These are phyloP conservation scores for Ceratobasidium papillatum DNA, from an alignment of 1,284 basidiomycete species.

Conservation along the genomic window DNA sequence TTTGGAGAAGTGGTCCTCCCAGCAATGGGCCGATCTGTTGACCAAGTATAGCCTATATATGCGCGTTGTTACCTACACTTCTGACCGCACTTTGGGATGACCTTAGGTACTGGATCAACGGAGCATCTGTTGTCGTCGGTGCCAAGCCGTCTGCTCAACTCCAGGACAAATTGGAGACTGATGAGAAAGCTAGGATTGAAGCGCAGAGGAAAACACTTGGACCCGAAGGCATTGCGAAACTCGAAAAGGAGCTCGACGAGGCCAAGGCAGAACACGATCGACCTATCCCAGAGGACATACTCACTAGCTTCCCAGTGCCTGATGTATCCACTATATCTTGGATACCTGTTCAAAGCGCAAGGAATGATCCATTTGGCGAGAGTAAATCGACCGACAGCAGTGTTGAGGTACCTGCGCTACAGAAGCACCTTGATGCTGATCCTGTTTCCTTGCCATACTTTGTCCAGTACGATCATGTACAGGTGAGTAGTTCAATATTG, in stretches of 20 bases:
- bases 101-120: constrained; percentile 82
- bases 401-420: constrained; percentile 57
- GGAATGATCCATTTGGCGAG: constrained; percentile 58
- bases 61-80: constrained; percentile 33
- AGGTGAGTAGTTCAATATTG: constrained; percentile 58
- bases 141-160: constrained; percentile 92
- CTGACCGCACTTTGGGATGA: constrained; percentile 24
- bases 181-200: constrained; percentile 82
- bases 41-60: constrained; percentile 64
- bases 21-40: constrained; percentile 85
- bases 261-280: constrained; percentile 89
- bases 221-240: constrained; percentile 78
- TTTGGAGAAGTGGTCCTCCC: constrained; percentile 75
- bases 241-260: constrained; percentile 73
- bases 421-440: constrained; percentile 76
- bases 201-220: constrained; percentile 79
- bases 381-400: constrained; percentile 43
- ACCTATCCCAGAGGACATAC: constrained; percentile 81
- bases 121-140: constrained; percentile 74
- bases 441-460: constrained; percentile 82
- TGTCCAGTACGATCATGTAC: constrained; percentile 88
- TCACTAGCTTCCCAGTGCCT: constrained; percentile 87
- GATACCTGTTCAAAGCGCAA: constrained; percentile 89
- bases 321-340: constrained; percentile 90
- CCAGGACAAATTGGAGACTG: constrained; percentile 80